Percentiles rank a stretch among this genome's conserved stretches.
Conservation (phyloP, 2,329 filamentous ascomycete species). For the Aspergillus ochraceoroseus region DNA sequence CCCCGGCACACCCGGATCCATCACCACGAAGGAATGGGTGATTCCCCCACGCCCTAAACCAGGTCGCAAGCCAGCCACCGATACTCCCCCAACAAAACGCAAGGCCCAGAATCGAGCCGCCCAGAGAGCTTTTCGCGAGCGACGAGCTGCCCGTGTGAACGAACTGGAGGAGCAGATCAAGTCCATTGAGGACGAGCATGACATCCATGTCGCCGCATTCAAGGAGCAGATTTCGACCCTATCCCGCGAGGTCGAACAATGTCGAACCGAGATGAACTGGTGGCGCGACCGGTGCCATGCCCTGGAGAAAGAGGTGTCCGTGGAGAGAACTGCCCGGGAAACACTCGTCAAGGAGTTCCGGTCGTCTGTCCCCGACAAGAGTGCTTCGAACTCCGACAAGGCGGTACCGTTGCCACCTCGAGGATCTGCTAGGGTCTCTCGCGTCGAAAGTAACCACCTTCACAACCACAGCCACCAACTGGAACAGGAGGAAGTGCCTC, state of each 20-base stretch:
- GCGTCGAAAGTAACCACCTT: conserved; percentile 4
- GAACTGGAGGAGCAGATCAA: conserved; percentile 55
- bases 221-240: conserved; percentile 53
- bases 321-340: conserved; percentile 42
- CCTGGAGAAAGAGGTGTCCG: conserved; percentile 58
- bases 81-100: conserved; percentile 86
- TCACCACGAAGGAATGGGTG: conserved; percentile 81
- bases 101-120: conserved; percentile 93
- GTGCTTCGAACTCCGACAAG: conserved; percentile 26
- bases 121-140: conserved; percentile 83
- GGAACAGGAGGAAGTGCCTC: conserved; percentile 37
- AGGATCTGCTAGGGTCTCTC: background rate
- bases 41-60: conserved; percentile 81
- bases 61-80: conserved; percentile 86
- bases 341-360: conserved; percentile 41
- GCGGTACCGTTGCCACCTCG: conserved; percentile 34
- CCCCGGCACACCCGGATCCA: conserved; percentile 44
- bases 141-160: conserved; percentile 76
- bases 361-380: conserved; percentile 27
- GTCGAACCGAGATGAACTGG: conserved; percentile 49
- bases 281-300: conserved; percentile 54
- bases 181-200: conserved; percentile 46
- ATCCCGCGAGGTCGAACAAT: conserved; percentile 62
- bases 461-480: conserved; percentile 20
- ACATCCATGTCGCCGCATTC: conserved; percentile 47